A percentile compares a stretch with the other conserved stretches of the same genome.
Evolutionary conservation across 2,329 filamentous ascomycete species (phyloP).

Genomic region (Cladosporium austrohemisphaericum): DNA sequence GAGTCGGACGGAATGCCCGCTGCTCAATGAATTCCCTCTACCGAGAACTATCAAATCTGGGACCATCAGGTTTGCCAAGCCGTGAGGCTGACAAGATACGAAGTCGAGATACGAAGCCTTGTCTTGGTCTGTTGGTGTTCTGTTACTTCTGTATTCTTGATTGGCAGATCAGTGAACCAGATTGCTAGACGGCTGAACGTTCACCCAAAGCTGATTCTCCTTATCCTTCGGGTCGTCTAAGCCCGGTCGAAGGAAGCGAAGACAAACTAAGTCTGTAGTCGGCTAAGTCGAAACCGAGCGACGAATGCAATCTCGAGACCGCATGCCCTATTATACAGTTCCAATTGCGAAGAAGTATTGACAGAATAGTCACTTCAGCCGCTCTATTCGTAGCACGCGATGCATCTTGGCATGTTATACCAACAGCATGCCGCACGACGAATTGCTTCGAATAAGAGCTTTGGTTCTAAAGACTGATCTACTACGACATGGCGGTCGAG

Average conservation of each 20-base stretch:
- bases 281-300: conserved; percentile 3
- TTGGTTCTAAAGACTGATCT: background rate
- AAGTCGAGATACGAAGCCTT: conserved; percentile 2
- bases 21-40: background rate
- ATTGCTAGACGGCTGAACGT: background rate
- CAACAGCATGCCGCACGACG: conserved; percentile 3
- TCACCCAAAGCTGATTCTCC: conserved; percentile 1
- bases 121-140: conserved; percentile 6
- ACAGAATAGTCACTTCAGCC: conserved; percentile 1
- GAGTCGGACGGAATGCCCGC: background rate
- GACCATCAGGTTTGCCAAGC: background rate
- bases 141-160: conserved; percentile 1
- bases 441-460: conserved; percentile 1
- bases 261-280: conserved; percentile 1
- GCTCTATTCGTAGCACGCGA: conserved; percentile 6
- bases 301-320: background rate
- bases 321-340: background rate
- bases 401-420: conserved; percentile 10
- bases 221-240: background rate
- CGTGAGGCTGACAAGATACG: conserved; percentile 2
- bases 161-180: conserved; percentile 1
- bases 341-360: background rate
- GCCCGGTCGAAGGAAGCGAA: conserved; percentile 7
- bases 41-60: background rate
- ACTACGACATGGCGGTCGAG: background rate